Evolutionary conservation across 495 filamentous ascomycete species (phyloP).

Genomic region (Bathelium albidoporum): DNA sequence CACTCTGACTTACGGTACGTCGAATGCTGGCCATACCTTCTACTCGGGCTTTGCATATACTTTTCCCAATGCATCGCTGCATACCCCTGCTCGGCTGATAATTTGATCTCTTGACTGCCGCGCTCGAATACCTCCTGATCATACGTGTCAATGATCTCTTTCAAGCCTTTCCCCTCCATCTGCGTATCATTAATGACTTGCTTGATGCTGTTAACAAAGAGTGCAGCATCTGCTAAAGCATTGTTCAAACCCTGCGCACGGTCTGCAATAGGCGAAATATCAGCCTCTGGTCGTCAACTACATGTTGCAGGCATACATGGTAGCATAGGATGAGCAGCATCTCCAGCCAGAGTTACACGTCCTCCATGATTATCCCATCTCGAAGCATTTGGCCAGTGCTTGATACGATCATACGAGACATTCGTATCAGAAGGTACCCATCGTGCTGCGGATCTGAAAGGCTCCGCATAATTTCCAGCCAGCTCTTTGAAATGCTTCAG

Average conservation of each 20-base stretch:
- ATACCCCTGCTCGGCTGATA: conserved; percentile 6
- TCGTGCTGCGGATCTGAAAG: background rate
- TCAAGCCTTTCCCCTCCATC: background rate
- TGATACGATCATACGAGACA: background rate
- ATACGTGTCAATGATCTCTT: background rate
- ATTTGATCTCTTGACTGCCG: background rate
- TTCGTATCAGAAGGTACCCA: background rate
- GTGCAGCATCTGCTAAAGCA: conserved; percentile 1
- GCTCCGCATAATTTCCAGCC: background rate
- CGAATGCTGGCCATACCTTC: no score
- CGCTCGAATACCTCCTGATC: conserved; percentile 1
- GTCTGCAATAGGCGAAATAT: background rate
- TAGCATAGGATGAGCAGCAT: conserved; percentile 7
- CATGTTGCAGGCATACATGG: background rate
- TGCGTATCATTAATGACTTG: background rate
- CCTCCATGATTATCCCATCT: conserved; percentile 3
- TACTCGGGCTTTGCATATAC: background rate
- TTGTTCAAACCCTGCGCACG: conserved; percentile 7
- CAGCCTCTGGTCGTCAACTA: background rate
- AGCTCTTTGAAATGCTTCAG: background rate
- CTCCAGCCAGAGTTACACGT: conserved; percentile 5
- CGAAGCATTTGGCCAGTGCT: background rate
- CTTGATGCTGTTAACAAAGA: conserved; percentile 1
- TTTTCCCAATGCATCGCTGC: background rate
- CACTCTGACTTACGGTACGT: no score